Percentiles rank a stretch among this genome's conserved stretches.
phyloP scores from a whole-genome alignment of 2,329 filamentous ascomycete species.

The Fusarium stilboides region DNA sequence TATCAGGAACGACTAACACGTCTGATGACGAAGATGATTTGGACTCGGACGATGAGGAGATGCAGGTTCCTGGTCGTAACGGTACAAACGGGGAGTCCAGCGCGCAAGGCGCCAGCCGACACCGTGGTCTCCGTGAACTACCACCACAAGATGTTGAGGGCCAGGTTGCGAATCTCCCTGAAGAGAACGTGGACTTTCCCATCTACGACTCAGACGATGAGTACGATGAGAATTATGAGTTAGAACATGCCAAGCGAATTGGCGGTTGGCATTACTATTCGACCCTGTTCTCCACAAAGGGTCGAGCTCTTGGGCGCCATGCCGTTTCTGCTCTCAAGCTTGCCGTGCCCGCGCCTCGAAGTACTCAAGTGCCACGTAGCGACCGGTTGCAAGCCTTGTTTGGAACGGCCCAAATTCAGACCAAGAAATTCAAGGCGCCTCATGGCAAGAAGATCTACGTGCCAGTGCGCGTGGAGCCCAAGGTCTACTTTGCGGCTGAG shows the following conservation, averaged over 20 bases:
- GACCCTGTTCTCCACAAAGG: conserved; percentile 68
- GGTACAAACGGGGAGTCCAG: conserved; percentile 56
- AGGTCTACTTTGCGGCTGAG: conserved; percentile 97
- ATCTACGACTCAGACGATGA: conserved; percentile 91
- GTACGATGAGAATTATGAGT: conserved; percentile 79
- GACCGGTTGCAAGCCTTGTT: conserved; percentile 69
- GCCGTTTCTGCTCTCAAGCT: conserved; percentile 63
- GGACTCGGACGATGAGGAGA: conserved; percentile 76
- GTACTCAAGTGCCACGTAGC: conserved; percentile 71
- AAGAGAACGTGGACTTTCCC: conserved; percentile 79
- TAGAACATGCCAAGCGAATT: conserved; percentile 83
- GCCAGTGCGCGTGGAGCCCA: conserved; percentile 94
- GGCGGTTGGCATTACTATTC: conserved; percentile 84
- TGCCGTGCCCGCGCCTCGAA: conserved; percentile 69
- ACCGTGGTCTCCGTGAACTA: conserved; percentile 61
- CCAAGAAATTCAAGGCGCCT: conserved; percentile 78
- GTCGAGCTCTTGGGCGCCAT: conserved; percentile 59
- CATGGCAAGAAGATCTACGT: conserved; percentile 95
- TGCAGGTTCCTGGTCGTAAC: conserved; percentile 26
- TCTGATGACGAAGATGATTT: conserved; percentile 82
- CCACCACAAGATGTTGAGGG: conserved; percentile 81
- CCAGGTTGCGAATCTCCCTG: conserved; percentile 76
- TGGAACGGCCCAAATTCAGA: conserved; percentile 68
- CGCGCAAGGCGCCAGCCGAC: conserved; percentile 54
- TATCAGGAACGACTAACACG: conserved; percentile 82